Base-by-base conservation (phyloP, 2,329 filamentous ascomycete genomes). In the Pseudocercospora pini-densiflorae region DNA sequence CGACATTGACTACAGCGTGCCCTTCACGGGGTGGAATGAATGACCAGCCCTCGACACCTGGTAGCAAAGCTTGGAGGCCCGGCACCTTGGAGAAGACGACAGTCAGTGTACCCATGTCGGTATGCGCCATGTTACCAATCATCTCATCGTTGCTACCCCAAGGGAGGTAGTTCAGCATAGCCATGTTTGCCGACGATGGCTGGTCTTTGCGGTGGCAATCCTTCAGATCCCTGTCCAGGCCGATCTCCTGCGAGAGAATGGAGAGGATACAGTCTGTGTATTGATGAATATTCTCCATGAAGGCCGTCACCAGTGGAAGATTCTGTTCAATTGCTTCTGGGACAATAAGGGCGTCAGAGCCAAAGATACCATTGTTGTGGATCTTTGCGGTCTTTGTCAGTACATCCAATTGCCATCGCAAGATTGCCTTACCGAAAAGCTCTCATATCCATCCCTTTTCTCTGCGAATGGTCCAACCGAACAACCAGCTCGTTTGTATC, bases 61-160 rank as follows among this genome's bases (percentile, higher is more conserved):
- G 65, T 2, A 63, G 36, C 14, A 72, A 62, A 23, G 77, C 64
- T 61, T 80, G 77, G 0, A 79, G 70, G 10, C 78, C 77, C 70
- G 72, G 76, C 55, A 75, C 72, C 7, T 71, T 31, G 19, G 69
- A 66, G 60, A 77, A 74, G 49, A 88, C 81, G 55, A 87, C 77
- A 6, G 85, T 87, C 45, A 87, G 77, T 19, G 83, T 83, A 73
- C 83, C 82, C 76, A 87, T 83, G 77, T 87, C 85, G 24, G 85
- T 87, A 78, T 87, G 85, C 77, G 85, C 86, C 77, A 85, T 82
- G 77, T 86, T 84, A 24, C 84, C 84, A 70, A 85, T 80, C 72
- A 81, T 80, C 68, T 79, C 77, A 68, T 81, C 77, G 60, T 73
- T 76, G 16, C 78, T 71, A 64, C 84, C 81, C 21, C 78, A 78